phyloP scores from a whole-genome alignment of 495 filamentous ascomycete genomes.

The Hypoxylon crocopeplum region DNA sequence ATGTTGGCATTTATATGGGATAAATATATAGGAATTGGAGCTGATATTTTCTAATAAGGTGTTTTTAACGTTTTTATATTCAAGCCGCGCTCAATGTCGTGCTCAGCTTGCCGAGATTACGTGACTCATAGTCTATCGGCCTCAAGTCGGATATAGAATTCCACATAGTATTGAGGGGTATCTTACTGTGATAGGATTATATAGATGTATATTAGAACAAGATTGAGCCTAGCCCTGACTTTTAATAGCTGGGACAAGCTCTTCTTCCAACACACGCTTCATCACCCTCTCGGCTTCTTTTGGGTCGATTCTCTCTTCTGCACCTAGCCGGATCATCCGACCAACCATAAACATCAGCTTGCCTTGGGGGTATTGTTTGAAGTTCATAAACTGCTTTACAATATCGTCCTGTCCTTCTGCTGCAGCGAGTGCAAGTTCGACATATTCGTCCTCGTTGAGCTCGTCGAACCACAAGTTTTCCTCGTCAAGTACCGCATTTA shows the following conservation, averaged over 20 bases:
- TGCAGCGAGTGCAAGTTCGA: conserved; percentile 57
- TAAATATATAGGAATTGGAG: background rate
- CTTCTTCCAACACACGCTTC: conserved; percentile 57
- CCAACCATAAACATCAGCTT: conserved; percentile 91
- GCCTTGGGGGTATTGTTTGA: conserved; percentile 64
- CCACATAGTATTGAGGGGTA: conserved; percentile 7
- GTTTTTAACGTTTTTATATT: background rate
- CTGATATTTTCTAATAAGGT: background rate
- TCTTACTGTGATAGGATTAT: background rate
- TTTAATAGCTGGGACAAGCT: conserved; percentile 23
- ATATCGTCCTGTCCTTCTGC: conserved; percentile 63
- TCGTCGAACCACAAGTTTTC: conserved; percentile 71
- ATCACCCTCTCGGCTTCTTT: conserved; percentile 71
- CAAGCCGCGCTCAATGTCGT: conserved; percentile 14
- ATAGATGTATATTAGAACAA: conserved; percentile 1
- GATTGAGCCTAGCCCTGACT: conserved; percentile 4
- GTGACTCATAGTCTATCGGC: no score
- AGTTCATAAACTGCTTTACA: conserved; percentile 72
- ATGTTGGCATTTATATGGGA: background rate
- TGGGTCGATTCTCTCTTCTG: conserved; percentile 80
- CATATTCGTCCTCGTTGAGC: conserved; percentile 65
- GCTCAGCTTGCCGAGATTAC: conserved; percentile 23
- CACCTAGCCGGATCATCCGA: conserved; percentile 82
- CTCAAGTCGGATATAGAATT: conserved; percentile 1
- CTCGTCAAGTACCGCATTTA: conserved; percentile 67